Conservation (phyloP, 768 basidiomycete species). For the Kwoniella pini region DNA sequence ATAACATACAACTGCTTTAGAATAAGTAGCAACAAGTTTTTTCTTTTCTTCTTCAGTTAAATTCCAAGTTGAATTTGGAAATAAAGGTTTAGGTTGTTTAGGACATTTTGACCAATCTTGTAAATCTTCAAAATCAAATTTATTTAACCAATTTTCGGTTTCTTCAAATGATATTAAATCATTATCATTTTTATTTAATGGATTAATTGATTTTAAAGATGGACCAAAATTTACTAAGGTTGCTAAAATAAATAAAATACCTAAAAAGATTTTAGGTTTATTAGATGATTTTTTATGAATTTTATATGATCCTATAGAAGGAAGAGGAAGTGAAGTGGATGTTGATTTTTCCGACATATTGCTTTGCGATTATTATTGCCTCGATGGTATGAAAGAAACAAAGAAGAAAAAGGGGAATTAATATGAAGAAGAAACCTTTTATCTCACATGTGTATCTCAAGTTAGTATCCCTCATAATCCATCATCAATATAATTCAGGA, state of each 20-base stretch:
- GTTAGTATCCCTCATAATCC: too few relatives aligned
- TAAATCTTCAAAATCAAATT: slow-evolving; percentile 5
- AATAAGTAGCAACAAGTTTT: slow-evolving; percentile 25
- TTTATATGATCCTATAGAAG: neutral
- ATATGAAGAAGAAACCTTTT: too few relatives aligned
- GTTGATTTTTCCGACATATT: neutral
- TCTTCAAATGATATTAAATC: neutral
- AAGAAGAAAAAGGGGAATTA: too few relatives aligned
- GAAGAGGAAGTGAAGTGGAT: neutral
- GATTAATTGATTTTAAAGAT: slow-evolving; percentile 1
- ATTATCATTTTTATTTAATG: neutral
- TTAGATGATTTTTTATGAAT: neutral
- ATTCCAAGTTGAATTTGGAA: slow-evolving; percentile 36
- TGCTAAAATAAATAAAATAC: slow-evolving; percentile 15
- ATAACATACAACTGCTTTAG: slow-evolving; percentile 47
- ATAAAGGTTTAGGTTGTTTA: slow-evolving; percentile 39
- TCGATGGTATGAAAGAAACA: too few relatives aligned
- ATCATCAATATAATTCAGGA: neutral
- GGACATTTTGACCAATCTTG: slow-evolving; percentile 35
- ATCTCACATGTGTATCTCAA: too few relatives aligned
- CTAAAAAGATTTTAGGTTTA: slow-evolving; percentile 8
- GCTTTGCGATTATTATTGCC: too few relatives aligned
- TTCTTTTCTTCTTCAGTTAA: slow-evolving; percentile 39
- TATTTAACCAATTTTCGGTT: slow-evolving; percentile 1
- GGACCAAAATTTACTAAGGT: slow-evolving; percentile 17